Conservation (phyloP, 1,284 basidiomycete genomes). For the Sanghuangporus weigelae region DNA sequence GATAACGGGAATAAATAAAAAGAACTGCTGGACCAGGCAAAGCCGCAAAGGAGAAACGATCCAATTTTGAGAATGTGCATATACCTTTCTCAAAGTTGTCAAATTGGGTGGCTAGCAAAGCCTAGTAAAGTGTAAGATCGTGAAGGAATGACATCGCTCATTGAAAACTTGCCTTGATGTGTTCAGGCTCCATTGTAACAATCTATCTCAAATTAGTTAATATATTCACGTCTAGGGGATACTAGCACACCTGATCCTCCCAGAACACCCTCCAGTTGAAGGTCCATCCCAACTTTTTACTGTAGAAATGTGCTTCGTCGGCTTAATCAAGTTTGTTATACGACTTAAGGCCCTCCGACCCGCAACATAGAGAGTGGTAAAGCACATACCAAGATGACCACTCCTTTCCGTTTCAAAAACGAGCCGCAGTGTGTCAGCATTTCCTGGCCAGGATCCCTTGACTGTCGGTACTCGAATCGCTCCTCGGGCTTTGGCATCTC, state of each 20-base stretch:
- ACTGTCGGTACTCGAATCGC: slow-evolving; percentile 24
- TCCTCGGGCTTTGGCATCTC: slow-evolving; percentile 28
- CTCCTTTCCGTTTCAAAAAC: slow-evolving; percentile 24
- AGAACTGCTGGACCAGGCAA: background rate
- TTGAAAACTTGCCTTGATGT: slow-evolving; percentile 25
- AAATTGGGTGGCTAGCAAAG: slow-evolving; percentile 39
- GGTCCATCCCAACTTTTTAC: slow-evolving; percentile 19
- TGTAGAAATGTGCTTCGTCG: background rate
- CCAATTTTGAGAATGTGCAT: background rate
- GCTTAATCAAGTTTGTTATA: too few species aligned
- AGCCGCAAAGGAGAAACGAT: background rate
- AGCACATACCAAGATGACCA: slow-evolving; percentile 18
- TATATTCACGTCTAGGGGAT: background rate
- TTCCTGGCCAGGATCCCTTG: slow-evolving; percentile 11
- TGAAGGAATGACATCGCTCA: background rate
- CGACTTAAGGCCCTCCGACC: background rate
- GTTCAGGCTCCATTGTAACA: slow-evolving; percentile 32
- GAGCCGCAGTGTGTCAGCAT: slow-evolving; percentile 22
- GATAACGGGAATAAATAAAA: background rate
- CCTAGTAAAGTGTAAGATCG: slow-evolving; percentile 21
- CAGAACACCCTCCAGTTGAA: slow-evolving; percentile 30
- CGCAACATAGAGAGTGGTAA: slow-evolving; percentile 26
- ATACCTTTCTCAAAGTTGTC: slow-evolving; percentile 38
- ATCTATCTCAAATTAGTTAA: slow-evolving; percentile 17
- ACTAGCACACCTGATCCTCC: slow-evolving; percentile 20